A percentile compares a stretch with the other conserved stretches of the same genome.
Conservation (phyloP, 1,284 basidiomycete species). For the Schizopora paradoxa region DNA sequence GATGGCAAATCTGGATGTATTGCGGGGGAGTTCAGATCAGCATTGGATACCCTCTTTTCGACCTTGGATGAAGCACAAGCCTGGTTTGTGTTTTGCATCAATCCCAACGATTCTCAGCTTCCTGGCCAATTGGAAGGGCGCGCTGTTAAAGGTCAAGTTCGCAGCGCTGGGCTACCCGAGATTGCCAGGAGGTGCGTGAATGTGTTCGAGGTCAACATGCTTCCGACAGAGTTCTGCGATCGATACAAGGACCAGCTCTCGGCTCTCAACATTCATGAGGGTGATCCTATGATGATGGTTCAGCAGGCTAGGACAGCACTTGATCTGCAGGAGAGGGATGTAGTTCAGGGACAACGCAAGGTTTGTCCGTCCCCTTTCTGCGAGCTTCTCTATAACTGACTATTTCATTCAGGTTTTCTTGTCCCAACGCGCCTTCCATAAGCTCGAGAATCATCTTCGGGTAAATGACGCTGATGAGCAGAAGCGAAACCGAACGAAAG, state of each 20-base stretch:
- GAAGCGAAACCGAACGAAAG: conserved; percentile 67
- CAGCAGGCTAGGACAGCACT: conserved; percentile 60
- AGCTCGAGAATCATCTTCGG: conserved; percentile 84
- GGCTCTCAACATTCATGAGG: conserved; percentile 44
- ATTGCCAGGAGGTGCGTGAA: conserved; percentile 65
- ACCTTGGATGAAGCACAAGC: conserved; percentile 87
- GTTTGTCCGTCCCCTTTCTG: conserved; percentile 35
- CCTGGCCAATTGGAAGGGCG: conserved; percentile 92
- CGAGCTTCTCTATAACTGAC: conserved; percentile 7
- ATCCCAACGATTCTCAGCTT: conserved; percentile 92
- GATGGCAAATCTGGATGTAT: conserved; percentile 59
- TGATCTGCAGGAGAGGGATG: conserved; percentile 64
- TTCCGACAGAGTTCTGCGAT: conserved; percentile 82
- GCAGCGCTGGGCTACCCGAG: conserved; percentile 76
- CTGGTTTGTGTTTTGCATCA: conserved; percentile 92
- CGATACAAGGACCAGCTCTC: conserved; percentile 66
- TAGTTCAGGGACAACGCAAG: conserved; percentile 79
- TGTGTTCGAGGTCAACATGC: conserved; percentile 82
- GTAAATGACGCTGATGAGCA: conserved; percentile 80
- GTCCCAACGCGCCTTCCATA: conserved; percentile 82
- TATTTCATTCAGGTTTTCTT: conserved; percentile 71
- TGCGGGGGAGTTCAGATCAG: conserved; percentile 81
- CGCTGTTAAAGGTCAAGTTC: conserved; percentile 88
- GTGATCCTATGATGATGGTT: conserved; percentile 46
- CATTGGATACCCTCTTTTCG: conserved; percentile 82